Base-by-base conservation (phyloP, 306 rosid species). In the Sphenostylis stenocarpa region DNA sequence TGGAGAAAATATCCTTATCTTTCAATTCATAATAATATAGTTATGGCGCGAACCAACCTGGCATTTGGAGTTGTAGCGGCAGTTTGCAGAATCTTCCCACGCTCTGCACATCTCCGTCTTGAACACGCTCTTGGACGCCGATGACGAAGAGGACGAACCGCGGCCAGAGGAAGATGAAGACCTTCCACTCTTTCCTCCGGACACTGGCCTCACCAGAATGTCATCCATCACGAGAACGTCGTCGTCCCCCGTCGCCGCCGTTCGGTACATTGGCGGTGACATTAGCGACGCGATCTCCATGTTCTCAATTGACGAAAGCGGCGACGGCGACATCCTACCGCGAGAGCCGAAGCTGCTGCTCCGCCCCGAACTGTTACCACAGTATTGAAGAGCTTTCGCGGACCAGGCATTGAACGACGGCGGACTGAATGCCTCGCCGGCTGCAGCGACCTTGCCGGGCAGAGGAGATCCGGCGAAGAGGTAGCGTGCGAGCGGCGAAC, bases 211-310 rank as follows among this genome's bases (percentile, higher is more conserved):
- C 73, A 91, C 87, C 55, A 69, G 86, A 73, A 91, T 83, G 8
- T 80, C 97, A 79, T 91, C 93, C 83, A 91, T 91, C 65, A 91
- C 94, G 31, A 91, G 31, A 26, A 85, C 89, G 48, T 91, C 97
- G 60, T 91, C 97, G 1, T 84, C 91, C 11, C 62, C 87, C 81
- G 85, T 83, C 17, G 86, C 86, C 20, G 88, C 90, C 49, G 92
- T 72, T 52, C 89, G 9, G 80, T 86, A 91, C 45, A 60, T 52
- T 19, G 70, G 57, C 77, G 88, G 80, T 56, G 91, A 67, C 80
- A 63, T 48, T 7, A 48, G 76, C 61, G 78, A 53, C 60, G 76
- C 17, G n/a, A 80, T 73, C n/a, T 87, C 86, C 76, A 89, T 43
- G 70, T 91, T 91, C 75, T 91, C 94, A 36, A 89, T 47, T 0